Evolutionary conservation across 768 basidiomycete species (phyloP), one percentile per base, ranked within the genome.

Genomic region (Galerina marginata): DNA sequence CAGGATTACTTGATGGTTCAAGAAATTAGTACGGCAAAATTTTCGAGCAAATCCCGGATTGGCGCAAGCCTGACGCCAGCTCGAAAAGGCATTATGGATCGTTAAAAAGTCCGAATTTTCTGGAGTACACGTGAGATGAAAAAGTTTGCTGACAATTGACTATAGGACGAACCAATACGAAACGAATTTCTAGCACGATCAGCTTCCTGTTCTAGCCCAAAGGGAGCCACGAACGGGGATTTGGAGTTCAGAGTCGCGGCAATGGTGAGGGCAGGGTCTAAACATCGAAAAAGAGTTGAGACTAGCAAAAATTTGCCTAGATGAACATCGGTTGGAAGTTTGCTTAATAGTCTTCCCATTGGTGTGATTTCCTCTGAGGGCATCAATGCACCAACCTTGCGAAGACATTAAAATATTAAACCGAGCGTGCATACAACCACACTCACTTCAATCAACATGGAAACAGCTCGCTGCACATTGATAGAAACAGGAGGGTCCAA

Each of bases 201-300:
- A 0, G 96, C 96, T 67, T 95, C 91, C 59, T 86, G 80, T 73
- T 97, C 95, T 46, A 88, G 79, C 2, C 96, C 96, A 59, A 96
- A 85, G 0, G 96, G 96, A 2, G 90, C 84, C 20, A 98, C 73
- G 71, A 98, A 99, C 0, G 96, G 96, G 1, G 92, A 93, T 72
- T 98, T 99, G 0, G 93, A 90, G 69, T 92, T 96, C 43, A 99
- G 77, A 1, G 92, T 86, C 6, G 96, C 96, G 14, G 94, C 95
- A 60, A 99, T 95, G 5, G 96, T 97, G 50, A 99, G 80, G n/a
- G 95, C 96, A 1, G 96, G 93, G 74, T 99, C 96, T 62, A 99
- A 77, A 71, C 96, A 99, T 46, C 87, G 86, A 72, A 98, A 92
- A 40, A 95, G 72, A 2, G 90, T 88, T 5, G 95, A 90, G 25